A percentile compares a stretch with the other conserved stretches of the same genome.
These are phyloP conservation scores for Pseudogymnoascus sp. DNA, from an alignment of 2,329 filamentous ascomycete species.

Conservation along the genomic window DNA sequence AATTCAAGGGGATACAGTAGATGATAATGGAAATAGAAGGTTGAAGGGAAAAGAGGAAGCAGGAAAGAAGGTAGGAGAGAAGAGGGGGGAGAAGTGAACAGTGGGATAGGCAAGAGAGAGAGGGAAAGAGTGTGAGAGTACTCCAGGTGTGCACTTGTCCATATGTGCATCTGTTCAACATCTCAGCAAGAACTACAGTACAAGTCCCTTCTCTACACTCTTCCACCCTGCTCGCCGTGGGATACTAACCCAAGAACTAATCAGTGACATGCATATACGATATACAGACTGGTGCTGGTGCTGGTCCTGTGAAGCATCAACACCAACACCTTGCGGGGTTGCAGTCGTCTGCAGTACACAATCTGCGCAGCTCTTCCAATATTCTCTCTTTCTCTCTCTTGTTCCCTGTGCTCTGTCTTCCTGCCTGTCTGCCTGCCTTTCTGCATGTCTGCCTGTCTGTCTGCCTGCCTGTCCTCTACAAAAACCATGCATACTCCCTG, in stretches of 20 bases:
- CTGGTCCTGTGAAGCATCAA: too few relatives aligned
- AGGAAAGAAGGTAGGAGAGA: not conserved
- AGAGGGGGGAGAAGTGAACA: not conserved
- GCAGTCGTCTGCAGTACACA: not conserved
- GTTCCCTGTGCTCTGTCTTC: too few relatives aligned
- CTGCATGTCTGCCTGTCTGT: too few relatives aligned
- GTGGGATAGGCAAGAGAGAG: not conserved
- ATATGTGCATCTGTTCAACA: not conserved
- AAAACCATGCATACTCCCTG: not conserved
- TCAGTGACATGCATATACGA: not conserved
- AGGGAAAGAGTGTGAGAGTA: not conserved
- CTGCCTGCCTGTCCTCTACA: too few relatives aligned
- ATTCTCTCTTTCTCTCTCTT: too few relatives aligned
- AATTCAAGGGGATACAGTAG: conserved; percentile 13
- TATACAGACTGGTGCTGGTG: too few relatives aligned
- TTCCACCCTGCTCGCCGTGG: not conserved
- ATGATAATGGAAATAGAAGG: conserved; percentile 11
- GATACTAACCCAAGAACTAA: not conserved
- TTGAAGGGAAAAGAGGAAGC: conserved; percentile 13
- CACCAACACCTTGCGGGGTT: not conserved
- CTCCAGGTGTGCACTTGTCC: not conserved
- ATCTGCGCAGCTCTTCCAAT: not conserved
- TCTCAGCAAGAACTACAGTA: not conserved
- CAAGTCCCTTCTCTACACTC: not conserved
- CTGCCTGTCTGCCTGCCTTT: too few relatives aligned